phyloP scores from a whole-genome alignment of 1,284 basidiomycete species.

The Cutaneotrichosporon spelunceum region DNA sequence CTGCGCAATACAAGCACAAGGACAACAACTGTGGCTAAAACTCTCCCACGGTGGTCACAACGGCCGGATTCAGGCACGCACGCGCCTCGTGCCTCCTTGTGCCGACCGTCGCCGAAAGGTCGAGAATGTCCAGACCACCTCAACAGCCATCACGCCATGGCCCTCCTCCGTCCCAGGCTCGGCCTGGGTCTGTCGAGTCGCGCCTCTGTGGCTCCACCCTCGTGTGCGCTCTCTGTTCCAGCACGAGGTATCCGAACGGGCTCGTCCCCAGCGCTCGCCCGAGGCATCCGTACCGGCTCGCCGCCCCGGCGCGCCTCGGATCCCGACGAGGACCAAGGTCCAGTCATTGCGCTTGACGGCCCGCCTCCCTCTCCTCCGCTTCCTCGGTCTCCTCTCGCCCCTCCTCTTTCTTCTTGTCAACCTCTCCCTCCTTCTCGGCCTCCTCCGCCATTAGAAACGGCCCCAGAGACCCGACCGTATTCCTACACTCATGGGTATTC shows the following conservation, averaged over 20 bases:
- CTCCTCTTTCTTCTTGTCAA: too few relatives aligned
- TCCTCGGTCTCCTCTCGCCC: too few relatives aligned
- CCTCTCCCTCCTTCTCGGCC: not conserved
- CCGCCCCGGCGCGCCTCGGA: not conserved
- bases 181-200: not conserved
- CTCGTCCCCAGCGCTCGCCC: not conserved
- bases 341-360: not conserved
- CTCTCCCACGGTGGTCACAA: conserved; percentile 1
- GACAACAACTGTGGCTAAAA: too few relatives aligned
- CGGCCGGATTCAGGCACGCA: conserved; percentile 6
- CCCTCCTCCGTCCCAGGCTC: conserved; percentile 1
- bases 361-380: too few relatives aligned
- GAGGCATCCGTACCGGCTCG: not conserved
- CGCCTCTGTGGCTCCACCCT: not conserved
- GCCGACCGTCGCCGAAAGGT: not conserved
- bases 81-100: conserved; percentile 5
- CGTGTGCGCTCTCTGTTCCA: not conserved
- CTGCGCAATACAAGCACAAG: too few relatives aligned
- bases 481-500: not conserved
- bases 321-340: not conserved
- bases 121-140: not conserved
- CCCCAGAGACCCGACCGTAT: not conserved
- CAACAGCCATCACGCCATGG: not conserved
- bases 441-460: not conserved
- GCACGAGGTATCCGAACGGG: not conserved